Evolutionary conservation across 2,329 filamentous ascomycete species (phyloP).

Genomic region (Madurella mycetomatis): DNA sequence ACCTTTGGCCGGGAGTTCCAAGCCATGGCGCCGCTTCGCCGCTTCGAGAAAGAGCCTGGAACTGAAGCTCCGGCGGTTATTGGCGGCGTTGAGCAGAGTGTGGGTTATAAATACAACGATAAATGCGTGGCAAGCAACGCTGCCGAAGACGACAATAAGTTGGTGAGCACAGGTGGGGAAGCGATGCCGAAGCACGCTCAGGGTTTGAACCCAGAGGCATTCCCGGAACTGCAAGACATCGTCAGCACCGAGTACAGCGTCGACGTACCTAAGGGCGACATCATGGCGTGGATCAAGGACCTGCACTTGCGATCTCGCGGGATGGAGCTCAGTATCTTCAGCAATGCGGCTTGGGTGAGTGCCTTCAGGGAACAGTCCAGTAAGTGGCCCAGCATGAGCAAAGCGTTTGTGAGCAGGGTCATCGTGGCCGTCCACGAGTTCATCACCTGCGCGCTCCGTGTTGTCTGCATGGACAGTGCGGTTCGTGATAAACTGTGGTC

Average conservation of each 20-base stretch:
- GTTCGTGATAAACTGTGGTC: slow-evolving; percentile 23
- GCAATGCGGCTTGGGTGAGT: slow-evolving; percentile 17
- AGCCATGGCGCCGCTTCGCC: background rate
- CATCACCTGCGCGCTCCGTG: slow-evolving; percentile 20
- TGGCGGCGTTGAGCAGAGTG: no score
- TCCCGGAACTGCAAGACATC: slow-evolving; percentile 17
- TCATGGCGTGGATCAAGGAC: slow-evolving; percentile 24
- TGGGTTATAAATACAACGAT: background rate
- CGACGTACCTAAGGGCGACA: slow-evolving; percentile 9
- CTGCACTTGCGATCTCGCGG: slow-evolving; percentile 26
- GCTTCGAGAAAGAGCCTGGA: slow-evolving; percentile 4
- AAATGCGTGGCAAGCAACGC: background rate
- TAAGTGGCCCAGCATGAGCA: slow-evolving; percentile 29
- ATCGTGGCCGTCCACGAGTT: slow-evolving; percentile 30
- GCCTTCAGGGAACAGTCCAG: slow-evolving; percentile 30
- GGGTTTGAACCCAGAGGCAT: background rate
- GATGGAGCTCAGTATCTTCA: slow-evolving; percentile 25
- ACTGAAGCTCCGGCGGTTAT: no score
- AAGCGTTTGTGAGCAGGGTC: slow-evolving; percentile 27
- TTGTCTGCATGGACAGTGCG: slow-evolving; percentile 21
- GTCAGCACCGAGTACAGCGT: background rate
- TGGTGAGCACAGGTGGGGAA: no score
- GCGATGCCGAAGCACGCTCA: no score
- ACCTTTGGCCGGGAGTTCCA: slow-evolving; percentile 31
- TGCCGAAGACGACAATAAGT: background rate